A percentile compares a stretch with the other conserved stretches of the same genome.
These are phyloP conservation scores for Phaeophleospora eucalypticola DNA, from an alignment of 2,329 filamentous ascomycete species.

Conservation along the genomic window DNA sequence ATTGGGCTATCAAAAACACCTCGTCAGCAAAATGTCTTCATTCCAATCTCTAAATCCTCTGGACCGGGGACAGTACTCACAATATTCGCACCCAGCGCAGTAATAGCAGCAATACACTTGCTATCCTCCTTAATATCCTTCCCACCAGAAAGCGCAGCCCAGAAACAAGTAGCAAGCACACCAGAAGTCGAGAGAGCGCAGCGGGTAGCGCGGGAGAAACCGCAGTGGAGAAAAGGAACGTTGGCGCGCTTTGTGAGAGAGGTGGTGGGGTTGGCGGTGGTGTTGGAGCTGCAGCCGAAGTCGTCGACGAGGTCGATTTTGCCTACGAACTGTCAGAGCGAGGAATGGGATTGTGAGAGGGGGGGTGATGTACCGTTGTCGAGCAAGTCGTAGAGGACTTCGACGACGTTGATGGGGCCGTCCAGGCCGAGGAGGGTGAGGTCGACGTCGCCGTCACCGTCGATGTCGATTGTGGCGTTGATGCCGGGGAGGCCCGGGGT, in stretches of 20 bases:
- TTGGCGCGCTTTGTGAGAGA: conserved; percentile 2
- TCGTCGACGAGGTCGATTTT: conserved; percentile 5
- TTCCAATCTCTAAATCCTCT: too few relatives aligned
- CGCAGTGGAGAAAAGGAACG: conserved; percentile 6
- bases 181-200: conserved; percentile 4
- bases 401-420: background rate
- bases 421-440: background rate
- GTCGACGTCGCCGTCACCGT: background rate
- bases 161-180: conserved; percentile 3
- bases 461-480: background rate
- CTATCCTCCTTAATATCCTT: conserved; percentile 6
- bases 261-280: background rate
- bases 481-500: background rate
- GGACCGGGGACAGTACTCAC: too few relatives aligned
- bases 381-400: background rate
- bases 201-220: conserved; percentile 1
- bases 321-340: too few relatives aligned
- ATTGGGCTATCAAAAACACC: too few relatives aligned
- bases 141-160: conserved; percentile 1
- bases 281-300: background rate
- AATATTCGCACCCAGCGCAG: conserved; percentile 1
- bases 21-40: too few relatives aligned
- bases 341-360: too few relatives aligned
- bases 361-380: too few relatives aligned
- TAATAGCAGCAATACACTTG: conserved; percentile 1